phyloP scores from a whole-genome alignment of 1,284 basidiomycete genomes.

The Cryptococcus amylolentus region DNA sequence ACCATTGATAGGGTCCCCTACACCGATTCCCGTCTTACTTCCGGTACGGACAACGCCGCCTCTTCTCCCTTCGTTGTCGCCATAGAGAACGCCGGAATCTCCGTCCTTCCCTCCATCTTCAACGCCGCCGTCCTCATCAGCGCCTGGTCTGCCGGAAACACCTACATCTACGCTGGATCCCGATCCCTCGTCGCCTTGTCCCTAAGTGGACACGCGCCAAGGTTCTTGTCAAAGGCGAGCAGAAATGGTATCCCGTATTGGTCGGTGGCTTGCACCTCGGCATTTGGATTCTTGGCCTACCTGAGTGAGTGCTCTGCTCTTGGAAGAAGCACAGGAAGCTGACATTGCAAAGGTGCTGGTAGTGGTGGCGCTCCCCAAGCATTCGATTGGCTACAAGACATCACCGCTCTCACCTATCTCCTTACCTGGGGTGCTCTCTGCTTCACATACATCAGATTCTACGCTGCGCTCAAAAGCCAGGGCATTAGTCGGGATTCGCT shows the following conservation, averaged over 20 bases:
- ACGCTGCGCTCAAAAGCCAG: conserved; percentile 5
- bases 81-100: conserved; percentile 64
- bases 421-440: conserved; percentile 7
- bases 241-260: conserved; percentile 68
- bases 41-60: conserved; percentile 56
- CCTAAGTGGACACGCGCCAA: conserved; percentile 68
- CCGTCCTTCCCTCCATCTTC: conserved; percentile 67
- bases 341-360: no score
- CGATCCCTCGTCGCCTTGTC: conserved; percentile 80
- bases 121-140: conserved; percentile 50
- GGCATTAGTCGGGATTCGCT: conserved; percentile 13
- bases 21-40: conserved; percentile 55
- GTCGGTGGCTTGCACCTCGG: conserved; percentile 61
- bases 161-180: conserved; percentile 75
- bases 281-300: conserved; percentile 68
- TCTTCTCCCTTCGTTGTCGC: conserved; percentile 65
- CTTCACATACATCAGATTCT: conserved; percentile 7
- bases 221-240: conserved; percentile 63
- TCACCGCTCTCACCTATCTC: conserved; percentile 6
- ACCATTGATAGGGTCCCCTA: conserved; percentile 55
- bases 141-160: conserved; percentile 80
- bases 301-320: conserved; percentile 47
- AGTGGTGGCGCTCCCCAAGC: conserved; percentile 40
- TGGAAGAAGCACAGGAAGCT: no score
- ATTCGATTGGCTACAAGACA: conserved; percentile 6